Percentiles rank a stretch among this genome's conserved stretches.
Conservation (phyloP, 2,329 filamentous ascomycete genomes). For the Apiospora marii region DNA sequence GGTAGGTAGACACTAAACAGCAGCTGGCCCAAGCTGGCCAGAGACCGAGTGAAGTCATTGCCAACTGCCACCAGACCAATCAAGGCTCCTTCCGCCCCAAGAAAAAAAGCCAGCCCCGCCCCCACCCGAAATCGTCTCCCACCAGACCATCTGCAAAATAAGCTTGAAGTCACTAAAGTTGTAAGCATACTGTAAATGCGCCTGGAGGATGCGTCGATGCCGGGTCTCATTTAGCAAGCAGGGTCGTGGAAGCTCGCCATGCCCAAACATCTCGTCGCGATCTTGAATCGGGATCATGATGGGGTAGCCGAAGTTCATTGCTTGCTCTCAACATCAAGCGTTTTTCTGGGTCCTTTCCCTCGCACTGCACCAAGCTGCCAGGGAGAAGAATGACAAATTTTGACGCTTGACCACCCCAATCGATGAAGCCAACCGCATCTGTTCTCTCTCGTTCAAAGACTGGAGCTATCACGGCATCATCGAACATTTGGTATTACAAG, state of each 20-base stretch:
- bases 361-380: not conserved
- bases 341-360: not conserved
- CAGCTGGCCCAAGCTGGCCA: not conserved
- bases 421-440: slow-evolving; percentile 13
- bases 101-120: not conserved
- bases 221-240: not conserved
- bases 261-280: not conserved
- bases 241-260: not conserved
- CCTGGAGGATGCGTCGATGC: not conserved
- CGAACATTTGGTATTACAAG: not conserved
- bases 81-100: not conserved
- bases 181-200: not conserved
- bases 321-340: not conserved
- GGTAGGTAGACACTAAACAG: not conserved
- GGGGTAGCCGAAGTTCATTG: not conserved
- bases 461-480: not conserved
- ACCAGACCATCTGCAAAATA: not conserved
- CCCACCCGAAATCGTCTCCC: not conserved
- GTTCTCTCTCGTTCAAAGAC: not conserved
- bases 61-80: not conserved
- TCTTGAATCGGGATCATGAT: not conserved
- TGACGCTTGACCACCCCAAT: not conserved
- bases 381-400: not conserved
- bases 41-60: not conserved
- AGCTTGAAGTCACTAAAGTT: not conserved